Evolutionary conservation across 176 grass and related monocot species (phyloP), one percentile per base, ranked within the genome.

Genomic region (Oryza coarctata): DNA sequence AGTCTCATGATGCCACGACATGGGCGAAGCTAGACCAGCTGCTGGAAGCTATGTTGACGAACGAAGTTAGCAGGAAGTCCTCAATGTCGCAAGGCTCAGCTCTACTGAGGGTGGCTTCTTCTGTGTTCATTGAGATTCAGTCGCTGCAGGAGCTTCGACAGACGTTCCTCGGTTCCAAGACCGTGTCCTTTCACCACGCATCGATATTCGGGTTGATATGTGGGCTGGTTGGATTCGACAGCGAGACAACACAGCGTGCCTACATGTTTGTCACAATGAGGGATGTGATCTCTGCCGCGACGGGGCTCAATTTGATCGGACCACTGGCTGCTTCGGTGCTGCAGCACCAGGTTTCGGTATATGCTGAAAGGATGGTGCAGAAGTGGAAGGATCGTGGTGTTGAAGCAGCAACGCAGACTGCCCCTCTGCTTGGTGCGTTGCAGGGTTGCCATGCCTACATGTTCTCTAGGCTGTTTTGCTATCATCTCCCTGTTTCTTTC

Each of bases 221-320:
- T 4, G 84, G 88, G 44, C 31, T 98, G 68, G 57, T 90, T 76
- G 95, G 95, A 65, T 94, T 93, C 0, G 84, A 93, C 3, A 78
- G 86, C 0, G 78, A 74, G 29, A 94, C 66, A 0, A 69, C 84
- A 2, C 92, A 98, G 71, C 79, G 90, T 0, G 87, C 88, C 26
- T 94, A 98, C 73, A 80, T 98, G 66, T 94, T 94, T 55, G 71
- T 93, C 2, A 89, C 92, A 0, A 94, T 93, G 95, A 87, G 95
- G 82, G 90, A 98, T 84, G 92, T 93, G 29, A 86, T 94, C 50
- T 98, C 90, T 18, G 92, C 90, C 0, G 95, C 95, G 0, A 94
- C 90, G 1, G 91, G 95, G 85, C 79, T 98, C 22, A 98, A 98
- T 84, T 36, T 98, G 86, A 89, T 94, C 5, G 90, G 95, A 0